These are phyloP conservation scores for Parathielavia appendiculata DNA, from an alignment of 495 filamentous ascomycete species.

Conservation along the genomic window DNA sequence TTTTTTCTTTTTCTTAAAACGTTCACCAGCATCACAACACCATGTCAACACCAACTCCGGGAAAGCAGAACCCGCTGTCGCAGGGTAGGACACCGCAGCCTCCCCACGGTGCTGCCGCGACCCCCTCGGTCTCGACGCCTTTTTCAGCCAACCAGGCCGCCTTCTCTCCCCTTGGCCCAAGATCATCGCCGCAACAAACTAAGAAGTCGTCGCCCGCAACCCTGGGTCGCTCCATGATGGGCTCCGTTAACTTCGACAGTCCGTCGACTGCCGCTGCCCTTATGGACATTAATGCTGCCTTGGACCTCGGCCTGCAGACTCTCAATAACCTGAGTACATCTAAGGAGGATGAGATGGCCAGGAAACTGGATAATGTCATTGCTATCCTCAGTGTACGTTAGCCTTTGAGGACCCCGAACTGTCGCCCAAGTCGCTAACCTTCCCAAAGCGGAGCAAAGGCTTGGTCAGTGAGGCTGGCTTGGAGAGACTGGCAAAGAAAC, in stretches of 20 bases:
- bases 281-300: conserved; percentile 22
- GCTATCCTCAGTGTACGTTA: conserved; percentile 31
- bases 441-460: conserved; percentile 37
- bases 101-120: conserved; percentile 43
- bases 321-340: conserved; percentile 33
- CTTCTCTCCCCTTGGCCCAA: conserved; percentile 47
- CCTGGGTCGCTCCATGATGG: conserved; percentile 34
- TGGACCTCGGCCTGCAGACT: conserved; percentile 42
- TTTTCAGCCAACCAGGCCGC: conserved; percentile 47
- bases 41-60: conserved; percentile 51
- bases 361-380: conserved; percentile 51
- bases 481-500: conserved; percentile 64
- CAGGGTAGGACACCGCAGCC: conserved; percentile 45
- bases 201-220: conserved; percentile 50
- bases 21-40: background rate
- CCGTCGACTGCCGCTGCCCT: conserved; percentile 49
- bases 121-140: conserved; percentile 52
- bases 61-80: conserved; percentile 39
- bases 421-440: conserved; percentile 10
- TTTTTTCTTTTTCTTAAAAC: background rate
- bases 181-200: conserved; percentile 50
- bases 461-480: conserved; percentile 76
- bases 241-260: conserved; percentile 48
- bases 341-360: conserved; percentile 55
- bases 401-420: background rate